Percentiles rank a stretch among this genome's conserved stretches.
These are phyloP conservation scores for Cytospora paraplurivora DNA, from an alignment of 2,329 filamentous ascomycete genomes.

Conservation along the genomic window DNA sequence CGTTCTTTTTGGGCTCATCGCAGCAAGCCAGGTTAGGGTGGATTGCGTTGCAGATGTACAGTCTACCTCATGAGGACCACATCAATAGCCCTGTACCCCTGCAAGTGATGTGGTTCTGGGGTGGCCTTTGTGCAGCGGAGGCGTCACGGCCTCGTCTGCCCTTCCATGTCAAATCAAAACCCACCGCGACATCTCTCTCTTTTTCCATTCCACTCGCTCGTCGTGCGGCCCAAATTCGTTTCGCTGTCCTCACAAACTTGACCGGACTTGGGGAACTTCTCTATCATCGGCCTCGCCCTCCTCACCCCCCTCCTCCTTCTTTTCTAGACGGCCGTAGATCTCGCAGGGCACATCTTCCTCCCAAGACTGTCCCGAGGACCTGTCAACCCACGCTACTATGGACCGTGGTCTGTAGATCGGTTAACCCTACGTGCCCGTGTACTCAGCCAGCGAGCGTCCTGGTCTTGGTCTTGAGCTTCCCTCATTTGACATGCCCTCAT, in stretches of 20 bases:
- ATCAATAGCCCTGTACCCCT: conserved; percentile 6
- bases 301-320: no score
- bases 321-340: neutral
- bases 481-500: conserved; percentile 20
- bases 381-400: conserved; percentile 22
- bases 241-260: conserved; percentile 10
- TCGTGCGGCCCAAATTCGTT: conserved; percentile 3
- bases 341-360: neutral
- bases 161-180: conserved; percentile 23
- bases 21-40: conserved; percentile 19
- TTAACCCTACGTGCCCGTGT: conserved; percentile 1
- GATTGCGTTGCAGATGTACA: conserved; percentile 9
- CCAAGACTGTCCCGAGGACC: conserved; percentile 3
- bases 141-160: conserved; percentile 24
- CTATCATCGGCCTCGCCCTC: neutral
- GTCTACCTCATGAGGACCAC: conserved; percentile 8
- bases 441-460: neutral
- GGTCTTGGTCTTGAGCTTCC: conserved; percentile 13
- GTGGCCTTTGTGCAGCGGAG: conserved; percentile 28
- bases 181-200: conserved; percentile 27
- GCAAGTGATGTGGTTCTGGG: conserved; percentile 18
- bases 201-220: conserved; percentile 5
- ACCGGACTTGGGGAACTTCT: conserved; percentile 6
- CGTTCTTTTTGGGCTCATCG: conserved; percentile 17
- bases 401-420: conserved; percentile 8